Evolutionary conservation across 495 filamentous ascomycete genomes (phyloP).

Genomic region (Pseudomonodictys pantanalensis): DNA sequence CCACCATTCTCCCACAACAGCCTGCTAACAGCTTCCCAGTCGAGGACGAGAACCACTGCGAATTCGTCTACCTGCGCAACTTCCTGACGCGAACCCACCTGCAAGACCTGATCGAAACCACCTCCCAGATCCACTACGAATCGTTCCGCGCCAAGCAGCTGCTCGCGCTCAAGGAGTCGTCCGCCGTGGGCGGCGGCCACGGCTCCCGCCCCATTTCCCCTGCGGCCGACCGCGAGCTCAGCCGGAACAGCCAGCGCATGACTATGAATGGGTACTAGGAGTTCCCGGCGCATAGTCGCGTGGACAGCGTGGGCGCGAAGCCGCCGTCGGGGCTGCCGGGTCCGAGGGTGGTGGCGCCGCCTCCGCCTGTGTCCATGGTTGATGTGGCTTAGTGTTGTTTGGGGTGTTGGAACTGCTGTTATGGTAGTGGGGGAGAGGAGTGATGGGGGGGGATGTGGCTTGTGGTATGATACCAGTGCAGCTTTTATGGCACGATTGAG

Average conservation of each 20-base stretch:
- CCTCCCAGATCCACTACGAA: slow-evolving; percentile 99
- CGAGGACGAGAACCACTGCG: slow-evolving; percentile 98
- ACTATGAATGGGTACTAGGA: slow-evolving; percentile 94
- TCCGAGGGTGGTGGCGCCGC: no score
- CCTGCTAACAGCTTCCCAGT: slow-evolving; percentile 48
- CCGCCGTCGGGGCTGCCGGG: not conserved
- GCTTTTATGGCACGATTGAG: slow-evolving; percentile 6
- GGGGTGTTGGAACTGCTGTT: not conserved
- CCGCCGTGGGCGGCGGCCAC: slow-evolving; percentile 74
- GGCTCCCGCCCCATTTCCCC: slow-evolving; percentile 93
- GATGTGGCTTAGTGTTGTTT: not conserved
- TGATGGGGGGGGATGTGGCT: not conserved
- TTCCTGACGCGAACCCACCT: slow-evolving; percentile 96
- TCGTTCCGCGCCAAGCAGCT: slow-evolving; percentile 99
- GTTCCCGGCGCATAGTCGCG: not conserved
- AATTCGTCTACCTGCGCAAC: slow-evolving; percentile 96
- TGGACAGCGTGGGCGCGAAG: not conserved
- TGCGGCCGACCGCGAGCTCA: slow-evolving; percentile 88
- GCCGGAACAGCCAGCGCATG: slow-evolving; percentile 91
- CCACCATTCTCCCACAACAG: no score
- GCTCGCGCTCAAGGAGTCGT: slow-evolving; percentile 95
- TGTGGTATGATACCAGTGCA: slow-evolving; percentile 34
- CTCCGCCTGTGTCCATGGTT: not conserved
- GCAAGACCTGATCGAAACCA: slow-evolving; percentile 97
- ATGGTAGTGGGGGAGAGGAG: not conserved